phyloP scores from a whole-genome alignment of 2,329 filamentous ascomycete species.

The Colletotrichum spaethianum region DNA sequence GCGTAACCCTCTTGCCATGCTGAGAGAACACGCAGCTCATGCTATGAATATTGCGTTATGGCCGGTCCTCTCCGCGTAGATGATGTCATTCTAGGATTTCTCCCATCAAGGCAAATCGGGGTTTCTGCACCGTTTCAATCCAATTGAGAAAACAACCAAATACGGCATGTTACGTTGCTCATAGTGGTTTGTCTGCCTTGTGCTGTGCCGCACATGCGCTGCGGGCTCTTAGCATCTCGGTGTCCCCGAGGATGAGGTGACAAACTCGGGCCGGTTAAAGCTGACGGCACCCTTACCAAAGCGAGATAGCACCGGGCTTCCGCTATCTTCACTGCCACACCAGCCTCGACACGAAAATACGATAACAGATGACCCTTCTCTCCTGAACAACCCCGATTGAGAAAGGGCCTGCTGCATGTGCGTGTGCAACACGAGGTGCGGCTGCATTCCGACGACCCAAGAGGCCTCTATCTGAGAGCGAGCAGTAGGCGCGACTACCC shows the following conservation, averaged over 20 bases:
- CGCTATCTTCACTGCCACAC: too few species aligned
- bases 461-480: not conserved
- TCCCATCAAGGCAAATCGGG: not conserved
- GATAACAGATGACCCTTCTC: not conserved
- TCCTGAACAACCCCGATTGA: not conserved
- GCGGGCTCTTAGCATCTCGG: conserved; percentile 1
- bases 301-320: not conserved
- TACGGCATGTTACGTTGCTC: conserved; percentile 7
- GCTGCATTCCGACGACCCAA: not conserved
- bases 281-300: not conserved
- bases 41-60: not conserved
- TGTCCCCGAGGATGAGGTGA: not conserved
- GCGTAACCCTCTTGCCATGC: not conserved
- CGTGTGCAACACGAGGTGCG: not conserved
- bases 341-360: not conserved
- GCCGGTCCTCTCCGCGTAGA: not conserved
- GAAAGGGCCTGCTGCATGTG: not conserved
- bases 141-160: not conserved
- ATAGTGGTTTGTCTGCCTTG: not conserved
- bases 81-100: not conserved
- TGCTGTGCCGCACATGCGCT: not conserved
- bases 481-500: not conserved
- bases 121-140: not conserved
- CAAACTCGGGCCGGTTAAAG: not conserved
- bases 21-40: not conserved